phyloP scores from a whole-genome alignment of 352 stramenopile species.

The Phytophthora hybrid region DNA sequence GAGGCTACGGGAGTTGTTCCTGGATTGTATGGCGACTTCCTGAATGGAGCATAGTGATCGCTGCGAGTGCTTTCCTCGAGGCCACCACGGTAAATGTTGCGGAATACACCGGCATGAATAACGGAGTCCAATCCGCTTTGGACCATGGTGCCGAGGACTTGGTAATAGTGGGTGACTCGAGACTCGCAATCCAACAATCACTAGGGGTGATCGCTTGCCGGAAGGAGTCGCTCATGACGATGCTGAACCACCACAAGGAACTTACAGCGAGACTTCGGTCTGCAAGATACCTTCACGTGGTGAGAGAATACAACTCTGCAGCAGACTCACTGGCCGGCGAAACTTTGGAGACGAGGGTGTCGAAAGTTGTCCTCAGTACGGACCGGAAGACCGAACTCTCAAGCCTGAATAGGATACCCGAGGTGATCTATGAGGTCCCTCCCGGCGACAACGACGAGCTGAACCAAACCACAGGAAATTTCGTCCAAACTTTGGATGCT shows the following conservation, averaged over 20 bases:
- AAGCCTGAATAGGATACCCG: not conserved
- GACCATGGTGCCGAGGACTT: too few relatives aligned
- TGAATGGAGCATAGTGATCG: constrained; percentile 6
- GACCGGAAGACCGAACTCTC: not conserved
- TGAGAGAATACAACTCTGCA: not conserved
- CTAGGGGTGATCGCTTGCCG: too few relatives aligned
- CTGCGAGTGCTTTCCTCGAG: constrained; percentile 6
- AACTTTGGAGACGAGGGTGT: not conserved
- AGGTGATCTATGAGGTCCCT: not conserved
- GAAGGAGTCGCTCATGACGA: not conserved
- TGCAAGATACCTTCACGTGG: not conserved
- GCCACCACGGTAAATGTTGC: not conserved
- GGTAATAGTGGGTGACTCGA: too few relatives aligned
- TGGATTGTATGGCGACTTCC: constrained; percentile 13
- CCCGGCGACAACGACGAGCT: not conserved
- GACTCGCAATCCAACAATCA: too few relatives aligned
- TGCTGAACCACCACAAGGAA: too few relatives aligned
- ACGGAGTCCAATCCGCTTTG: not conserved
- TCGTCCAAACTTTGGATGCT: not conserved
- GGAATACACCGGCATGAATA: constrained; percentile 3
- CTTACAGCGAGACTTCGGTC: too few relatives aligned
- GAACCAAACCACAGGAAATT: not conserved
- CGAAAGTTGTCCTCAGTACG: not conserved
- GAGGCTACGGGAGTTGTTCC: constrained; percentile 8
- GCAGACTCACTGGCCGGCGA: constrained; percentile 8